These are phyloP conservation scores for Handroanthus guayacan DNA, from an alignment of 257 asterid genomes.

Conservation along the genomic window DNA sequence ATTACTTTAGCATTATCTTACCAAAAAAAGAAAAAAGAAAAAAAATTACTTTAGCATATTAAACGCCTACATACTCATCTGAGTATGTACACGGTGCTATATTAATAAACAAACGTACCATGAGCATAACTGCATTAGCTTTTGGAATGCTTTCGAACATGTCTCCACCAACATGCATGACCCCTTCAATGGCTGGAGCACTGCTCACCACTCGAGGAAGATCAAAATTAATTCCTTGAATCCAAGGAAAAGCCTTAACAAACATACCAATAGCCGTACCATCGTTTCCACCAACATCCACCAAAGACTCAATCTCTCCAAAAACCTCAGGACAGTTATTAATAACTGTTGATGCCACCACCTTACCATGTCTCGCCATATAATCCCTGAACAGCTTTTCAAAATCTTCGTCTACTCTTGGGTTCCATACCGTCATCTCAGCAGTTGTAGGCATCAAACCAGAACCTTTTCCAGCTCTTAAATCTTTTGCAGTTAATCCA, in stretches of 20 bases:
- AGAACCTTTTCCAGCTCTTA: conserved; percentile 9
- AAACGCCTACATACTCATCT: too few relatives aligned
- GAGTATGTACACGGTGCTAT: not conserved
- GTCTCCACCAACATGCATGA: conserved; percentile 56
- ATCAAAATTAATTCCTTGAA: conserved; percentile 49
- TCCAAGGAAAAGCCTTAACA: conserved; percentile 51
- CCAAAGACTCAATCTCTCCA: conserved; percentile 48
- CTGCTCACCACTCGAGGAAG: conserved; percentile 54
- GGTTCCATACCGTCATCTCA: not conserved
- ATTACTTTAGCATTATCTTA: too few relatives aligned
- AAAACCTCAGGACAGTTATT: conserved; percentile 39
- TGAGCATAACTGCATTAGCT: conserved; percentile 59
- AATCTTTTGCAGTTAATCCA: conserved; percentile 25
- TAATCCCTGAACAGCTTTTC: conserved; percentile 38
- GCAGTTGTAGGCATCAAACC: conserved; percentile 36
- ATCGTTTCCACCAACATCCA: conserved; percentile 71
- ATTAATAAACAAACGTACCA: conserved; percentile 38
- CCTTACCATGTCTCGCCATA: conserved; percentile 51
- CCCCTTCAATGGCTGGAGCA: conserved; percentile 41
- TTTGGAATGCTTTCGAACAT: conserved; percentile 61
- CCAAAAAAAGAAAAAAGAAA: too few relatives aligned
- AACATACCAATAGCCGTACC: conserved; percentile 49
- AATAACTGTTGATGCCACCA: conserved; percentile 31
- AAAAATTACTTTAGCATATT: too few relatives aligned
- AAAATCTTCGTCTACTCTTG: too few relatives aligned